A percentile compares a stretch with the other conserved stretches of the same genome.
Evolutionary conservation across 2,329 filamentous ascomycete species (phyloP).

Genomic region (Aspergillus nomiae): DNA sequence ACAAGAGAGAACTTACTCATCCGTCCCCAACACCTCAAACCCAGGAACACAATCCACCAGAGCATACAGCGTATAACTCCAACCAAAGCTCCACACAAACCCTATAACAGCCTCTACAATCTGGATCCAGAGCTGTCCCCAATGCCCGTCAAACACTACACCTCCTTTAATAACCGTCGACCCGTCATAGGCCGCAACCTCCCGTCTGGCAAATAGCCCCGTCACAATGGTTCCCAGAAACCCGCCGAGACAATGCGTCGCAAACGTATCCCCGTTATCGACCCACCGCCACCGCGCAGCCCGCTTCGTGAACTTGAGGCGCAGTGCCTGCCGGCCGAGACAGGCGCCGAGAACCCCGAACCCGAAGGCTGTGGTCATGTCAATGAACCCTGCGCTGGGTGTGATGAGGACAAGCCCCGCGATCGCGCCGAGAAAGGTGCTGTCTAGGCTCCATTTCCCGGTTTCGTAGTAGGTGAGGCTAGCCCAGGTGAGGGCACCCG

Average conservation of each 20-base stretch:
- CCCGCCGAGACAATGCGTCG: constrained; percentile 57
- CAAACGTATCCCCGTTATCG: constrained; percentile 59
- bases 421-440: constrained; percentile 57
- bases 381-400: constrained; percentile 53
- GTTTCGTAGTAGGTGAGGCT: constrained; percentile 47
- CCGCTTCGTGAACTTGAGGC: constrained; percentile 55
- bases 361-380: constrained; percentile 51
- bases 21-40: constrained; percentile 54
- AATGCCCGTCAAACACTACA: constrained; percentile 57
- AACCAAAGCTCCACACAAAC: constrained; percentile 54
- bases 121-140: constrained; percentile 53
- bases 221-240: constrained; percentile 54
- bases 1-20: constrained; percentile 47
- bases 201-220: constrained; percentile 53
- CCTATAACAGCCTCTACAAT: constrained; percentile 55
- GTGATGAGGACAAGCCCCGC: constrained; percentile 57
- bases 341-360: constrained; percentile 52
- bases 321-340: constrained; percentile 53
- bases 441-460: constrained; percentile 51
- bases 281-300: constrained; percentile 54
- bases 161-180: constrained; percentile 52
- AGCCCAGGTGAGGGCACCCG: constrained; percentile 52
- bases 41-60: constrained; percentile 56
- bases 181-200: constrained; percentile 54
- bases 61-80: constrained; percentile 52